Base-by-base conservation (phyloP, 129 eudicot species). In the Gnaphalium uliginosum region DNA sequence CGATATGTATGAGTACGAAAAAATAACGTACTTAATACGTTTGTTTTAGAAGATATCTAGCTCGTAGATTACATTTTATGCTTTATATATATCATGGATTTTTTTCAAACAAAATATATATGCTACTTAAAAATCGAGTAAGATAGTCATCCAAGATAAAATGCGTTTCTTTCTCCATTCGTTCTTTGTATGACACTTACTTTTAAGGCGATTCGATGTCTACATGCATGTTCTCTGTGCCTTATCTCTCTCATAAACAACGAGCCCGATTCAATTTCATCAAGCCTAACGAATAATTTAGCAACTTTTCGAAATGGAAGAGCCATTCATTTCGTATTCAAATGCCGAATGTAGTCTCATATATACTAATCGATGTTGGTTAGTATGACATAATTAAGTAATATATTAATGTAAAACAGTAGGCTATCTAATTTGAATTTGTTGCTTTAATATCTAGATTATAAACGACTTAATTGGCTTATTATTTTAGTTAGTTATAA, bases 221-320 rank as follows among this genome's bases (percentile, higher is more conserved):
- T 15, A 60, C 77, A 61, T 61, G 72, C 77, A 61, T 61, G 72
- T 60, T 78, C 58, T 78, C 61, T 71, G 77, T 61, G 72, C 54
- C 27, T 69, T 77, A 53, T 70, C 27, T 32, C 76, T 71, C 32
- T 9, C 78, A 27, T 0, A 30, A 26, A 37, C 30, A 50, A 75
- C 58, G 26, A 43, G 50, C 24, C 17, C n/a, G 61, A 19, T 74
- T 37, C 8, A 1, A 4, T 48, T 46, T 18, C 9, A 35, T 51
- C 41, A 48, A 41, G 60, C 68, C 15, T 27, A 37, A 26, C 59
- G 2, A 26, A 41, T 24, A 58, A 27, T 43, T 21, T 77, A 14
- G 43, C 30, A 74, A 33, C 46, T 50, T 33, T 7, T 33, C 50
- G 5, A 18, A 43, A 74, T 22, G 5, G n/a, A 23, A 56, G 50